These are phyloP conservation scores for Dioscorea cayenensis DNA, from an alignment of 116 monocot genomes.

Conservation along the genomic window DNA sequence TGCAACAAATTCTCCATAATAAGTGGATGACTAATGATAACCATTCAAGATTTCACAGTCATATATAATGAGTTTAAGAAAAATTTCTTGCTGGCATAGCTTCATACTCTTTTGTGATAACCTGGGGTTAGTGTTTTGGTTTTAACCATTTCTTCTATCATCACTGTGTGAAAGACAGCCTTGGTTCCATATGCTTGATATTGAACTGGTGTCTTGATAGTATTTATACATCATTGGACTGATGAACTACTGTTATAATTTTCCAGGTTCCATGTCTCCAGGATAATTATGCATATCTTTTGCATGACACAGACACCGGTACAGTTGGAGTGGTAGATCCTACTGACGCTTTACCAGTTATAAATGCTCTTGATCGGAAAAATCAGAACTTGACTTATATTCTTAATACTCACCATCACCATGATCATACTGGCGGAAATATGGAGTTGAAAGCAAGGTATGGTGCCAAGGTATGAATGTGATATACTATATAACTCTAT, in stretches of 20 bases:
- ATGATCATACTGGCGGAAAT: constrained; percentile 96
- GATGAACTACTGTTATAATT: neutral
- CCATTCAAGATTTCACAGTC: no score
- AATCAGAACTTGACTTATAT: constrained; percentile 89
- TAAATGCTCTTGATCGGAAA: constrained; percentile 60
- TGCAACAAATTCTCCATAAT: no score
- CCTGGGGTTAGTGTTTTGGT: no score
- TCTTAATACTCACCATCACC: constrained; percentile 93
- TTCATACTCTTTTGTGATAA: no score
- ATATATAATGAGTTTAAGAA: no score
- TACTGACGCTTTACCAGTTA: constrained; percentile 79
- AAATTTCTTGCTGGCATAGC: no score
- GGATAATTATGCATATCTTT: constrained; percentile 94
- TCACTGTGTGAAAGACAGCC: neutral
- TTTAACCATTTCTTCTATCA: no score
- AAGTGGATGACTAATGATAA: no score
- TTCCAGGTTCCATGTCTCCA: constrained; percentile 81
- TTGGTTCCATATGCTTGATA: neutral
- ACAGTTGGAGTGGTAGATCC: constrained; percentile 94
- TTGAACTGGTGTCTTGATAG: neutral
- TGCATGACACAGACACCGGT: constrained; percentile 83
- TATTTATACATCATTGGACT: neutral
- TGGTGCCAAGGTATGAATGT: constrained; percentile 82
- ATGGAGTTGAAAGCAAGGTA: constrained; percentile 86
- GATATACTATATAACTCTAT: neutral